Conservation (phyloP, 192 early-diverging fungal genomes). For the Haplosporangium gracile region DNA sequence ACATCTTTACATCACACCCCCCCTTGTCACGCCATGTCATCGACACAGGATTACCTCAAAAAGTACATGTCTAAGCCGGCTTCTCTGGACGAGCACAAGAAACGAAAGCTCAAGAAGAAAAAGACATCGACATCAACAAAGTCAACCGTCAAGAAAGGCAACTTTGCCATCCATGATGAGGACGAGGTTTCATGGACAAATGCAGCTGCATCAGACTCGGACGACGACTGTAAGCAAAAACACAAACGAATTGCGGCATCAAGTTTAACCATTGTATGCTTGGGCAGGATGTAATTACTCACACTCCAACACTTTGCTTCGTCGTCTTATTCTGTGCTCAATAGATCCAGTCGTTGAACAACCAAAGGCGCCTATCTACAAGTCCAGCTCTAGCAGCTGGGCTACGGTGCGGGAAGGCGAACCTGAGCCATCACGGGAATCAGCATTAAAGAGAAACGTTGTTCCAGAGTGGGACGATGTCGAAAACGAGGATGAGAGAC, state of each 20-base stretch:
- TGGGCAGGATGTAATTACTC: background rate
- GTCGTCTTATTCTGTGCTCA: background rate
- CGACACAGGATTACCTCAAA: constrained; percentile 56
- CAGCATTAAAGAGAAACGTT: constrained; percentile 29
- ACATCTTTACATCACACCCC: background rate
- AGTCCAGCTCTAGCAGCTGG: constrained; percentile 50
- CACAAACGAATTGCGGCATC: no score
- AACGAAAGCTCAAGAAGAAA: constrained; percentile 37
- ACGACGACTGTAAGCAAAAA: constrained; percentile 28
- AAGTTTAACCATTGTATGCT: background rate
- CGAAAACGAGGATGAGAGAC: constrained; percentile 50
- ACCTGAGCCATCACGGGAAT: constrained; percentile 31
- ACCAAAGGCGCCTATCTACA: constrained; percentile 32
- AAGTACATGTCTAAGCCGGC: constrained; percentile 54
- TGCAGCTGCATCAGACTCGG: constrained; percentile 36
- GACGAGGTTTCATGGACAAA: constrained; percentile 50
- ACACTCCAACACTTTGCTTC: background rate
- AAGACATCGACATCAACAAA: constrained; percentile 15
- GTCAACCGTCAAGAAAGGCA: constrained; percentile 30
- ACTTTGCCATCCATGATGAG: constrained; percentile 55
- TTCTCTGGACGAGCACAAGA: constrained; percentile 43
- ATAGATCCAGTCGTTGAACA: constrained; percentile 35
- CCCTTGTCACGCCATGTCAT: constrained; percentile 21
- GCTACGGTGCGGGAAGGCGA: constrained; percentile 43
- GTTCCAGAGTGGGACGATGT: constrained; percentile 57